These are phyloP conservation scores for Pyrus hybrid DNA, from an alignment of 331 rosid species.

Conservation along the genomic window DNA sequence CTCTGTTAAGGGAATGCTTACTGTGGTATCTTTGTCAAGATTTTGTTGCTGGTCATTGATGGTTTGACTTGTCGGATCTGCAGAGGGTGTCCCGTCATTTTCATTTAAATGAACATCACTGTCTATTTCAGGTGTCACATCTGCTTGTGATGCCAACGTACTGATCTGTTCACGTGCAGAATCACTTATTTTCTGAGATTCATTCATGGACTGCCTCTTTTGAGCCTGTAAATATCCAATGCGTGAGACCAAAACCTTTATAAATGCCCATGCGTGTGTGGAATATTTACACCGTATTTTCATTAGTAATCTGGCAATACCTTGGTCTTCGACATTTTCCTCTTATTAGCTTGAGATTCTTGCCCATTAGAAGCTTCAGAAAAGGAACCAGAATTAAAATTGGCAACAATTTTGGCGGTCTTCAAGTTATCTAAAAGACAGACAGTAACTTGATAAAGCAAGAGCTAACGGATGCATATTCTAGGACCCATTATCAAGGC, in stretches of 20 bases:
- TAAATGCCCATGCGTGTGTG: not conserved
- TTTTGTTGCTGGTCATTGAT: conserved; percentile 30
- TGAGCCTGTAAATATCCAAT: conserved; percentile 38
- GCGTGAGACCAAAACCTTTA: not conserved
- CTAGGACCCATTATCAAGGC: not conserved
- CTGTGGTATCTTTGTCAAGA: conserved; percentile 20
- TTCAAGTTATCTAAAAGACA: not conserved
- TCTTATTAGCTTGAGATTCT: conserved; percentile 66
- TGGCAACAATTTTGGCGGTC: conserved; percentile 11
- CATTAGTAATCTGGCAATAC: conserved; percentile 28
- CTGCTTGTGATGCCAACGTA: conserved; percentile 19
- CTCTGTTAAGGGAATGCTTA: conserved; percentile 29
- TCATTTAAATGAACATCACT: conserved; percentile 26
- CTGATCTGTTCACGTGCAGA: conserved; percentile 33
- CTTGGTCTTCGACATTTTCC: conserved; percentile 52
- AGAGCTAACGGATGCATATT: not conserved
- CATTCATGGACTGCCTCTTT: conserved; percentile 26
- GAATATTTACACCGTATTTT: not conserved
- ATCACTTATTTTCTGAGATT: conserved; percentile 26
- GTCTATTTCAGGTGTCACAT: conserved; percentile 33
- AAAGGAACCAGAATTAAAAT: conserved; percentile 16
- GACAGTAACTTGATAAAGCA: not conserved
- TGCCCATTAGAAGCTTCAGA: conserved; percentile 66
- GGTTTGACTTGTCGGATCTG: conserved; percentile 22
- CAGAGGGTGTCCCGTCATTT: conserved; percentile 31